A percentile compares a stretch with the other conserved stretches of the same genome.
These are phyloP conservation scores for Ruellia speciosa DNA, from an alignment of 305 asterid species.

Conservation along the genomic window DNA sequence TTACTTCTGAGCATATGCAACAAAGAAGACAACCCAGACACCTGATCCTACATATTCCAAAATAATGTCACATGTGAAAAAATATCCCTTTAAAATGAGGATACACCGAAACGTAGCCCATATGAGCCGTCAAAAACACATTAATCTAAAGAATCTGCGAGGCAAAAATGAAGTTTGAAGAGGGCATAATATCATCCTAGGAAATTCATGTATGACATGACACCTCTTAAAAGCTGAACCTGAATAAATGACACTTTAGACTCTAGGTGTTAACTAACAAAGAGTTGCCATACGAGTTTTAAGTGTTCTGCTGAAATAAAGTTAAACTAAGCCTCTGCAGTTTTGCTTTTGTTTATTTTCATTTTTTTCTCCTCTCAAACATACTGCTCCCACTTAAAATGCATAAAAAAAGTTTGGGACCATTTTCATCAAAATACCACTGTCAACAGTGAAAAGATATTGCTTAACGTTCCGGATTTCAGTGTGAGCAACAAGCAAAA, in stretches of 20 bases:
- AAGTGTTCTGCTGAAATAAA: neutral
- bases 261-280: neutral
- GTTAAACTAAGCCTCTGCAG: slow-evolving; percentile 1
- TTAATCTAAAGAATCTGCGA: slow-evolving; percentile 10
- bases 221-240: neutral
- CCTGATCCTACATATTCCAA: too few species aligned
- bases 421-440: too few species aligned
- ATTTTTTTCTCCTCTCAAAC: neutral
- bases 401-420: neutral
- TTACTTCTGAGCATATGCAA: too few species aligned
- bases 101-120: neutral
- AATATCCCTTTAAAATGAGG: neutral
- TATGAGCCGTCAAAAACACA: slow-evolving; percentile 2
- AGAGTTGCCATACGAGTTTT: neutral
- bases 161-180: slow-evolving; percentile 8
- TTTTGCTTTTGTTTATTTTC: slow-evolving; percentile 5
- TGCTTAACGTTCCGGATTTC: neutral
- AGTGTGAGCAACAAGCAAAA: neutral
- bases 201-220: too few species aligned
- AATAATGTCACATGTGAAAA: neutral
- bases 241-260: neutral
- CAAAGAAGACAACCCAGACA: too few species aligned
- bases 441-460: too few species aligned
- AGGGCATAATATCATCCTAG: slow-evolving; percentile 2
- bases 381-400: slow-evolving; percentile 7